Evolutionary conservation across 805 yeast genomes (phyloP).

Genomic region (Yamadazyma philogaea): DNA sequence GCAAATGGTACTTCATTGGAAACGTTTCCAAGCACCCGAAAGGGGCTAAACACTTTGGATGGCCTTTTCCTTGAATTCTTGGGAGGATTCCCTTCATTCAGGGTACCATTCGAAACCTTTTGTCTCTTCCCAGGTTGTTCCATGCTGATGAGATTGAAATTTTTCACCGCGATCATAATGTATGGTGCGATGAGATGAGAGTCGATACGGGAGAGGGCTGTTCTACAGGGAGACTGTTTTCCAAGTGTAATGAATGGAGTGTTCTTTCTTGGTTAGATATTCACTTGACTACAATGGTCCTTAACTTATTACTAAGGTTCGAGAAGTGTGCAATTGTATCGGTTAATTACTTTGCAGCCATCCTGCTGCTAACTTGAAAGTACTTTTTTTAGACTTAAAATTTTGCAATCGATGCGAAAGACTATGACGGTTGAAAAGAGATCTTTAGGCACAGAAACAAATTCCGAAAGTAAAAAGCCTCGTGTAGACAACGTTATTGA

Average conservation of each 20-base stretch:
- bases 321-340: not conserved
- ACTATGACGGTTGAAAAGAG: conserved; percentile 9
- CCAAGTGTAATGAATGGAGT: not conserved
- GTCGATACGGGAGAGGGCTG: not conserved
- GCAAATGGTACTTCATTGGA: conserved; percentile 84
- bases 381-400: not conserved
- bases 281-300: no score
- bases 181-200: conserved; percentile 10
- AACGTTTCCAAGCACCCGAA: conserved; percentile 85
- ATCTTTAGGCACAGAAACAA: conserved; percentile 6
- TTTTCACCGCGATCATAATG: conserved; percentile 1
- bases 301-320: not conserved
- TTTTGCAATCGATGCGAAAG: not conserved
- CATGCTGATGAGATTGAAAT: conserved; percentile 9
- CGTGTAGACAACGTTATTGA: conserved; percentile 10
- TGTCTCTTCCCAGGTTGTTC: conserved; percentile 33
- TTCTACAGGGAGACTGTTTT: not conserved
- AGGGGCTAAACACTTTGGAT: conserved; percentile 70
- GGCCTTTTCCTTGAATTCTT: conserved; percentile 12
- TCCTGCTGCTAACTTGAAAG: not conserved
- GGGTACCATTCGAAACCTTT: conserved; percentile 17
- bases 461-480: conserved; percentile 10
- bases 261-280: no score
- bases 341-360: not conserved
- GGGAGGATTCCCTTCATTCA: not conserved